phyloP scores from a whole-genome alignment of 2,329 filamentous ascomycete species.

The Septoria petroselini region DNA sequence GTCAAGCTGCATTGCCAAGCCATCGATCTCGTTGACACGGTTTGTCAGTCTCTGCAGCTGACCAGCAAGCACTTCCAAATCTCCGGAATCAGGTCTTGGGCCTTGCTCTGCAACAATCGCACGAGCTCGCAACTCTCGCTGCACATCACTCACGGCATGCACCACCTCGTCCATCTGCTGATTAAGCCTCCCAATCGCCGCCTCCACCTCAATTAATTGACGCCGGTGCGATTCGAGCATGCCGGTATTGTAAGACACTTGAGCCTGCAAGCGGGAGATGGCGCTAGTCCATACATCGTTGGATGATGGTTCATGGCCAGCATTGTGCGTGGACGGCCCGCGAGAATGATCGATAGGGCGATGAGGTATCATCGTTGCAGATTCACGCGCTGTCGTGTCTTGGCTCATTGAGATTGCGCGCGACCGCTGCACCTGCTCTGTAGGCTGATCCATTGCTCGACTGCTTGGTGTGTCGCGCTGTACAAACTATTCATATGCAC shows the following conservation, averaged over 20 bases:
- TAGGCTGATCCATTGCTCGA: constrained; percentile 23
- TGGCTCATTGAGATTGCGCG: constrained; percentile 23
- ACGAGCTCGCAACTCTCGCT: constrained; percentile 37
- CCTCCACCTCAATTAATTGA: constrained; percentile 44
- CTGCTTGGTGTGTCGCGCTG: neutral
- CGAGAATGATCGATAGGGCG: constrained; percentile 20
- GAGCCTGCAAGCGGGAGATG: constrained; percentile 47
- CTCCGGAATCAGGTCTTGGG: constrained; percentile 33
- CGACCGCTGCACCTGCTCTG: constrained; percentile 20
- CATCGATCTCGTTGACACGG: constrained; percentile 48
- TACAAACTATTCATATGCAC: neutral
- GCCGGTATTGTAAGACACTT: constrained; percentile 47
- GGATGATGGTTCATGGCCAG: constrained; percentile 19
- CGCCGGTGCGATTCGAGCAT: constrained; percentile 42
- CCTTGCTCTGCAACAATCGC: constrained; percentile 21
- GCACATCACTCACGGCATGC: constrained; percentile 39
- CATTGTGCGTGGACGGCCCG: constrained; percentile 12
- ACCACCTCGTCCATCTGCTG: constrained; percentile 40
- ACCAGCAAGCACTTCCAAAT: constrained; percentile 46
- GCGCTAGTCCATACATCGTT: constrained; percentile 40
- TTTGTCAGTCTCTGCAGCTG: constrained; percentile 41
- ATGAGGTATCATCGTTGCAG: constrained; percentile 15
- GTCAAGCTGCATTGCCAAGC: constrained; percentile 47
- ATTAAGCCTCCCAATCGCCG: constrained; percentile 41
- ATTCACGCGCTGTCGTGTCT: constrained; percentile 30